Evolutionary conservation across 441 rosid species (phyloP), one percentile per base, ranked within the genome.

Genomic region (Jatropha multifida): DNA sequence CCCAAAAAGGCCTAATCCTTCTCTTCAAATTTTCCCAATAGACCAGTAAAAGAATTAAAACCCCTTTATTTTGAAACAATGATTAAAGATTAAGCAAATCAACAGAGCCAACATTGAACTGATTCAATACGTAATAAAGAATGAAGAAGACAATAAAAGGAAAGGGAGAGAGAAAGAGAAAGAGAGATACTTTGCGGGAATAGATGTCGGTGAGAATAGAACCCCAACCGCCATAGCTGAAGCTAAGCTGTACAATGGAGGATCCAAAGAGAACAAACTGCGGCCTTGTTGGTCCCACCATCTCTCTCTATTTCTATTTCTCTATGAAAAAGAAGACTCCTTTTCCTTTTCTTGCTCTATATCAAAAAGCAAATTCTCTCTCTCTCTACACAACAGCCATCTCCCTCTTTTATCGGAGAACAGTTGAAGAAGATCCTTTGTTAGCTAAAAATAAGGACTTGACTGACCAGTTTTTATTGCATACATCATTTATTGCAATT

Each of bases 221-320:
- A 0, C 97, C 98, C 99, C 98, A 96, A 75, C 99, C 98, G 73
- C 89, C 90, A 81, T 89, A 90, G 79, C 93, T 86, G 81, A 84
- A 96, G 82, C 98, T 85, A 80, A 90, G 86, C 79, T 96, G 98
- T 61, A 94, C 99, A 68, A 94, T 94, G 81, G 99, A 96, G n/a
- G 98, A 96, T 32, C 98, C 98, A 70, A 96, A 96, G 37, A 96
- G 92, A 72, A 96, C 93, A 81, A 94, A 90, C 87, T 89, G 99
- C 48, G 97, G 98, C 72, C 98, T 83, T 4, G 68, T 73, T 0
- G 96, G 97, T 81, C 96, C 97, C 76, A 84, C 97, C 98, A 96
- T 95, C 51, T 74, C 71, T 74, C 27, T 56, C 9, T 55, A 0
- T 44, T 11, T 12, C 0, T 15, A 1, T 32, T 18, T 42, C 38